Conservation (phyloP, 1,284 basidiomycete genomes). For the Schizophyllum amplum region DNA sequence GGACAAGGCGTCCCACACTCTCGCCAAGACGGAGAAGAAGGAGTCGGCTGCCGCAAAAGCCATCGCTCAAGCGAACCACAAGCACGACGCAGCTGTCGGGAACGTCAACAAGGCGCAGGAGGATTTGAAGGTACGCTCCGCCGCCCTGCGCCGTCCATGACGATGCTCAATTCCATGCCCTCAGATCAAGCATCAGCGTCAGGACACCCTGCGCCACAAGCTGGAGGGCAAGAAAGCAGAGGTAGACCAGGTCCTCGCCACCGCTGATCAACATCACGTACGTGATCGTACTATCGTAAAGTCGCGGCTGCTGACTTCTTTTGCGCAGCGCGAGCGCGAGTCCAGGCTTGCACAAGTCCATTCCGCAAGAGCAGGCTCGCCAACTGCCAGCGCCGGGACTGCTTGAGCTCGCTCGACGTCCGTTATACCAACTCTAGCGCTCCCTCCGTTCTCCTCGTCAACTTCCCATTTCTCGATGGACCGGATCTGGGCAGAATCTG, state of each 20-base stretch:
- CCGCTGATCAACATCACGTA: background rate
- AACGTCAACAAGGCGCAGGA: slow-evolving; percentile 34
- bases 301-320: background rate
- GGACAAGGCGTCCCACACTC: slow-evolving; percentile 32
- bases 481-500: too few relatives aligned
- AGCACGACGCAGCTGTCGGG: slow-evolving; percentile 39
- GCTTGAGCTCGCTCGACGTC: background rate
- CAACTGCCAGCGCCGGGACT: background rate
- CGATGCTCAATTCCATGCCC: background rate
- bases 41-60: slow-evolving; percentile 37
- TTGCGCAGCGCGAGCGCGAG: background rate
- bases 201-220: background rate
- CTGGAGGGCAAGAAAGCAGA: background rate
- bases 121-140: slow-evolving; percentile 29
- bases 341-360: background rate
- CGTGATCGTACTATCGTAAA: background rate
- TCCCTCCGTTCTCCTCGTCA: too few relatives aligned
- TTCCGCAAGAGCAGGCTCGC: background rate
- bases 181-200: background rate
- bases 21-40: slow-evolving; percentile 39
- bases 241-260: background rate
- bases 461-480: too few relatives aligned
- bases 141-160: background rate
- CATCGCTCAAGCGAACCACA: slow-evolving; percentile 39
- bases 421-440: too few relatives aligned